Conservation (phyloP, 257 asterid species). For the Paulownia fortunei region DNA sequence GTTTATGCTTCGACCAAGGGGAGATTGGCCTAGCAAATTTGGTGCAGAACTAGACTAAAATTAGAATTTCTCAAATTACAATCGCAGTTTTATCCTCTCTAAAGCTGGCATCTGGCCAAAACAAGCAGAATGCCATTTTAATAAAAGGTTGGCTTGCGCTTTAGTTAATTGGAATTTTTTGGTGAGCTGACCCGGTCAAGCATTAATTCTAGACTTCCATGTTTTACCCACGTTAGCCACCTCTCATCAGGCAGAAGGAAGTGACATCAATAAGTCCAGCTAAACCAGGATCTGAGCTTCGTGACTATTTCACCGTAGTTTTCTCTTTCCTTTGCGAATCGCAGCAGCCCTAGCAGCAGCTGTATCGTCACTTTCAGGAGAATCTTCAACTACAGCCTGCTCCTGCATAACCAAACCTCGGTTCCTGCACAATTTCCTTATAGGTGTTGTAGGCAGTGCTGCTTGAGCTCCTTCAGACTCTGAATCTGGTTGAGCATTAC, state of each 20-base stretch:
- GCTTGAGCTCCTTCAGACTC: conserved; percentile 48
- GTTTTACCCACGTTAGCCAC: too few relatives aligned
- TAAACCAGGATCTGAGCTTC: background rate
- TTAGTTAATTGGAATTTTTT: too few relatives aligned
- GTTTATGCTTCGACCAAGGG: conserved; percentile 33
- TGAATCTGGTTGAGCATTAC: conserved; percentile 35
- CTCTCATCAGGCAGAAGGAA: too few relatives aligned
- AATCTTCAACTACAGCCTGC: conserved; percentile 75
- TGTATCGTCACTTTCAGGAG: conserved; percentile 68
- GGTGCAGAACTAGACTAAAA: conserved; percentile 1
- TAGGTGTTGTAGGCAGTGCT: conserved; percentile 68
- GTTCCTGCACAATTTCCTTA: conserved; percentile 85
- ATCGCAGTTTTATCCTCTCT: background rate
- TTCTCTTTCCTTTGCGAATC: conserved; percentile 74
- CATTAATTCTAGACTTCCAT: too few relatives aligned
- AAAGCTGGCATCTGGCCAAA: background rate
- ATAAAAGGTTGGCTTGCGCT: background rate
- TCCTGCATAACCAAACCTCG: conserved; percentile 91
- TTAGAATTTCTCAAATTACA: background rate
- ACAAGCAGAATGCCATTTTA: background rate
- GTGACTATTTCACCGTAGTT: conserved; percentile 36
- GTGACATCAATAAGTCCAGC: background rate
- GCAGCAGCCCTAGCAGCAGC: conserved; percentile 56
- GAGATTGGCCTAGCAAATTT: conserved; percentile 28
- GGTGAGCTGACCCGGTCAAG: too few relatives aligned